phyloP scores from a whole-genome alignment of 2,329 filamentous ascomycete genomes.

The Pyrenochaeta sp. region DNA sequence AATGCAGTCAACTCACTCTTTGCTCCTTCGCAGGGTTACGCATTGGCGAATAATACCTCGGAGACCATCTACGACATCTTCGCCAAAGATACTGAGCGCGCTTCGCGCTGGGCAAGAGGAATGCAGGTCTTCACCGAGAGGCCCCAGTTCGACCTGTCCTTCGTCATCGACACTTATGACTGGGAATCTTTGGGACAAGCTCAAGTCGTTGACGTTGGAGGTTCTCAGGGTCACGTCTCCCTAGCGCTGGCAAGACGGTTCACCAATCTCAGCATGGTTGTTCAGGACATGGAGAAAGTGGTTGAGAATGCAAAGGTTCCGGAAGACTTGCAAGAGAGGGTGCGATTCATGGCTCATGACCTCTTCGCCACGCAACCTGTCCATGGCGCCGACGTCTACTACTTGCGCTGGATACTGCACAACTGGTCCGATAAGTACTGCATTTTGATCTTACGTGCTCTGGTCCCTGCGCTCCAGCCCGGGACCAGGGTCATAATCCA shows the following conservation, averaged over 20 bases:
- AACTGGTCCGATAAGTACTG: slow-evolving; percentile 50
- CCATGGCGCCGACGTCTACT: slow-evolving; percentile 44
- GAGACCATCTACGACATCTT: slow-evolving; percentile 17
- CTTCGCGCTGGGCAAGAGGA: slow-evolving; percentile 11
- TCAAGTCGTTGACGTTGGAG: slow-evolving; percentile 31
- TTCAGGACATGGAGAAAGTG: slow-evolving; percentile 27
- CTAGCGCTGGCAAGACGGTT: slow-evolving; percentile 22
- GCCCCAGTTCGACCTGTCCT: slow-evolving; percentile 8
- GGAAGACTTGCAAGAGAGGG: slow-evolving; percentile 5
- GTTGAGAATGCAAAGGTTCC: slow-evolving; percentile 10
- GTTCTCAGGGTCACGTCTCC: slow-evolving; percentile 19
- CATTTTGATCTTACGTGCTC: slow-evolving; percentile 18
- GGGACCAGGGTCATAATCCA: no score
- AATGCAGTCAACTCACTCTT: no score
- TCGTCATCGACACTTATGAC: slow-evolving; percentile 14
- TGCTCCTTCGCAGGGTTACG: slow-evolving; percentile 2
- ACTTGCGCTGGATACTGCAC: slow-evolving; percentile 52
- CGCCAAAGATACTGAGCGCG: slow-evolving; percentile 7
- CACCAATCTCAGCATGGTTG: slow-evolving; percentile 19
- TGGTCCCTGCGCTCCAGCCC: slow-evolving; percentile 30
- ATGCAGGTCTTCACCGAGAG: slow-evolving; percentile 16
- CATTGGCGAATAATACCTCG: slow-evolving; percentile 17
- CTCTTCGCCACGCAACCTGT: slow-evolving; percentile 30
- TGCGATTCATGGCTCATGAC: slow-evolving; percentile 26
- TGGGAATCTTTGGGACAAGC: slow-evolving; percentile 19